phyloP scores from a whole-genome alignment of 768 basidiomycete genomes.

The Mycena rebaudengoi region DNA sequence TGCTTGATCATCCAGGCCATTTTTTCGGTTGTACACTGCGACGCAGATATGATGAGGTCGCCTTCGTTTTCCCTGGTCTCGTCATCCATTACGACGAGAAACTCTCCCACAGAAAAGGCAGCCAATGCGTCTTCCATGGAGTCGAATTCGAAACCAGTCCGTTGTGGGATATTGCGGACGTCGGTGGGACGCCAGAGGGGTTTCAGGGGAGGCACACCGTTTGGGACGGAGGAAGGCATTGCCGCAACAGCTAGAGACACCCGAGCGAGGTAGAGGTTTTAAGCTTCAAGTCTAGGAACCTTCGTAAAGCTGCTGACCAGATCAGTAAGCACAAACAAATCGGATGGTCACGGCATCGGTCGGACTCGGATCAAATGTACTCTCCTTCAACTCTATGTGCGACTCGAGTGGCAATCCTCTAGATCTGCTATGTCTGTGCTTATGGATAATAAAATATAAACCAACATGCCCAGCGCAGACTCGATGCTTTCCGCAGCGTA shows the following conservation, averaged over 20 bases:
- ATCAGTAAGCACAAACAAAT: background rate
- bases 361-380: too few relatives aligned
- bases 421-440: too few relatives aligned
- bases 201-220: conserved; percentile 28
- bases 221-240: conserved; percentile 1
- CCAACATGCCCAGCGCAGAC: too few relatives aligned
- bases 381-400: too few relatives aligned
- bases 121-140: conserved; percentile 79
- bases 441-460: too few relatives aligned
- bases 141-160: conserved; percentile 74
- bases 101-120: conserved; percentile 83
- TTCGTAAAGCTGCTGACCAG: too few relatives aligned
- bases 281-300: background rate
- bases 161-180: conserved; percentile 35
- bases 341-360: too few relatives aligned
- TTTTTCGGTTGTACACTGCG: conserved; percentile 88
- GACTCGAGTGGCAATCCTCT: too few relatives aligned
- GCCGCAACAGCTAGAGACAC: background rate
- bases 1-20: conserved; percentile 99
- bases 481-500: too few relatives aligned
- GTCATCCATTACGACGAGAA: conserved; percentile 98
- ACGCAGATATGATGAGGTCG: conserved; percentile 90
- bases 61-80: conserved; percentile 97
- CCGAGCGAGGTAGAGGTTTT: background rate
- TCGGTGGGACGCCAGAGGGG: conserved; percentile 47